phyloP scores from a whole-genome alignment of 2,329 filamentous ascomycete genomes.

The Cytospora paraplurivora region DNA sequence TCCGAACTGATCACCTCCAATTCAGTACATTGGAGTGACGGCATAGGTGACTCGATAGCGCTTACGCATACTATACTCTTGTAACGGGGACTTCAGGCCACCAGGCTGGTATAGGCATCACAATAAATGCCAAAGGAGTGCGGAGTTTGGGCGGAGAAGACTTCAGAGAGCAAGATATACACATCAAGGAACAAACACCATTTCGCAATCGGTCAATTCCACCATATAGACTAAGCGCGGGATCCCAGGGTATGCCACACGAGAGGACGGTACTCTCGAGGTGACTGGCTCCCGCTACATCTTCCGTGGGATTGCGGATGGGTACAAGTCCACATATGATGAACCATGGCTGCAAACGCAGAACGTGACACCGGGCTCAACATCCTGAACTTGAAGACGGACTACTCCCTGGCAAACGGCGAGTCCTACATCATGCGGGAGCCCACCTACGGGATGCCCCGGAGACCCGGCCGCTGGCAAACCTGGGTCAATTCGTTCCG shows the following conservation, averaged over 20 bases:
- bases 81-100: neutral
- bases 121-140: neutral
- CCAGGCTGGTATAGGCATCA: neutral
- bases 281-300: neutral
- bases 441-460: conserved; percentile 46
- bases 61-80: neutral
- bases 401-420: conserved; percentile 50
- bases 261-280: neutral
- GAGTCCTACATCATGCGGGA: conserved; percentile 56
- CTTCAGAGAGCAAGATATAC: neutral
- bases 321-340: conserved; percentile 2
- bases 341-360: conserved; percentile 40
- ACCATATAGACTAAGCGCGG: neutral
- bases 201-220: neutral
- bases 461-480: conserved; percentile 29
- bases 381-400: conserved; percentile 61
- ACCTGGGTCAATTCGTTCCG: conserved; percentile 64
- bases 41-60: neutral
- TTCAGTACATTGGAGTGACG: neutral
- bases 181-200: neutral
- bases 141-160: neutral
- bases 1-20: neutral
- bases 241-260: neutral
- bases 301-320: neutral
- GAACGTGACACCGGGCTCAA: conserved; percentile 56